These are phyloP conservation scores for Termitomyces sp. DNA, from an alignment of 768 basidiomycete genomes.

Conservation along the genomic window DNA sequence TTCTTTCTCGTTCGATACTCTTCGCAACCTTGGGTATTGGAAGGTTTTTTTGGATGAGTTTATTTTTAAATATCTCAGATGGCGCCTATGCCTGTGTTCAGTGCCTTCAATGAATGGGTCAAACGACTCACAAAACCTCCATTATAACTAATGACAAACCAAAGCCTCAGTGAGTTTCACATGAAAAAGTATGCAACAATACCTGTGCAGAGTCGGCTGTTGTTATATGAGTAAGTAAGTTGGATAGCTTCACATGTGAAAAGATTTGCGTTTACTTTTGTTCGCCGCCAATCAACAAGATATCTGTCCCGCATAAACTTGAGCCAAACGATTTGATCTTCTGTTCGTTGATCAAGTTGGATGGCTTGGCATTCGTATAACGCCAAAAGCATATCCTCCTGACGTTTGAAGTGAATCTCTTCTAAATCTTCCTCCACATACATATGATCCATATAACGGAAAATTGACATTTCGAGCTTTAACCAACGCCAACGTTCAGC, in stretches of 20 bases:
- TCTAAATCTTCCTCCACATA: not conserved
- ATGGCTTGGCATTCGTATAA: not conserved
- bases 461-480: not conserved
- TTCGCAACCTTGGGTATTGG: not conserved
- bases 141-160: not conserved
- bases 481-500: not conserved
- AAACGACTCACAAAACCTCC: not conserved
- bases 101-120: not conserved
- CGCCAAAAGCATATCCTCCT: not conserved
- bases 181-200: not conserved
- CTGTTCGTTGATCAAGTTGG: not conserved
- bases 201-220: too few species aligned
- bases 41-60: not conserved
- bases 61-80: not conserved
- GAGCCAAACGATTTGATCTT: not conserved
- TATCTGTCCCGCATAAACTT: not conserved
- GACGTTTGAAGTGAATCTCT: not conserved
- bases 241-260: not conserved
- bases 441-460: not conserved
- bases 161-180: not conserved
- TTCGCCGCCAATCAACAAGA: not conserved
- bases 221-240: not conserved
- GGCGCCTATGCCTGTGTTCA: not conserved
- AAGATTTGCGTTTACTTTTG: not conserved
- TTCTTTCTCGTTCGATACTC: not conserved